Conservation (phyloP, 208 protist genomes). For the Leishmania amazonensis region DNA sequence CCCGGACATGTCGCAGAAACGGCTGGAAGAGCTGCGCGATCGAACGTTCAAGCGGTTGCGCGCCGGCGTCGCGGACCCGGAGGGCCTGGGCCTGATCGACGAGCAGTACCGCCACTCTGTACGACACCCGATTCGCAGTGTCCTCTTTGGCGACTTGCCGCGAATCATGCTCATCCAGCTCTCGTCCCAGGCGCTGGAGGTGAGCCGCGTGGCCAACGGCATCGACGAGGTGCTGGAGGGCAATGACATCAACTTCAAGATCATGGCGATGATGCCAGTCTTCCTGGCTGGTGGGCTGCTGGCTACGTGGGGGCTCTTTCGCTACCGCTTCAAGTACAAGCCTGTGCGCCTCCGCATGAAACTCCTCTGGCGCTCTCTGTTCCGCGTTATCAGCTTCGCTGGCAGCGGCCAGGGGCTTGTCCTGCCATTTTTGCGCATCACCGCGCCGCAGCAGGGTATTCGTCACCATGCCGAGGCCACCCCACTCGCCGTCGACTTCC, state of each 20-base stretch:
- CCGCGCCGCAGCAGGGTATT: not conserved
- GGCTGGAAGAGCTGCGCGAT: constrained; percentile 47
- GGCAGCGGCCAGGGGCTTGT: constrained; percentile 17
- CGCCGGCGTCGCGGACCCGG: constrained; percentile 53
- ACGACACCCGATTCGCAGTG: constrained; percentile 62
- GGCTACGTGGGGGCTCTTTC: constrained; percentile 31
- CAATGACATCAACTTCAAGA: constrained; percentile 84
- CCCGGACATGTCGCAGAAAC: constrained; percentile 31
- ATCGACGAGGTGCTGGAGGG: constrained; percentile 82
- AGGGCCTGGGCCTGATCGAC: constrained; percentile 63
- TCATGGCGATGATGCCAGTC: constrained; percentile 77
- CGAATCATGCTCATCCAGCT: constrained; percentile 79
- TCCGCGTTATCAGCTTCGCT: constrained; percentile 64
- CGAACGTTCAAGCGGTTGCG: constrained; percentile 47
- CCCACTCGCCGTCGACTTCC: not conserved
- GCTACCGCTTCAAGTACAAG: constrained; percentile 34
- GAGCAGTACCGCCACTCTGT: constrained; percentile 68
- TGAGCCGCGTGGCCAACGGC: constrained; percentile 71
- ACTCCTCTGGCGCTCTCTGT: constrained; percentile 60
- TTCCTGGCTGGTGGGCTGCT: constrained; percentile 33
- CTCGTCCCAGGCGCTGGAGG: constrained; percentile 68
- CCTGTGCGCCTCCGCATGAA: constrained; percentile 62
- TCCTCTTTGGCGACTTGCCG: constrained; percentile 69
- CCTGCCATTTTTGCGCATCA: constrained; percentile 11
- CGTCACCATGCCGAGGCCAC: not conserved